A percentile compares a stretch with the other conserved stretches of the same genome.
Evolutionary conservation across 2,329 filamentous ascomycete species (phyloP).

Genomic region (Xylaria sp.): DNA sequence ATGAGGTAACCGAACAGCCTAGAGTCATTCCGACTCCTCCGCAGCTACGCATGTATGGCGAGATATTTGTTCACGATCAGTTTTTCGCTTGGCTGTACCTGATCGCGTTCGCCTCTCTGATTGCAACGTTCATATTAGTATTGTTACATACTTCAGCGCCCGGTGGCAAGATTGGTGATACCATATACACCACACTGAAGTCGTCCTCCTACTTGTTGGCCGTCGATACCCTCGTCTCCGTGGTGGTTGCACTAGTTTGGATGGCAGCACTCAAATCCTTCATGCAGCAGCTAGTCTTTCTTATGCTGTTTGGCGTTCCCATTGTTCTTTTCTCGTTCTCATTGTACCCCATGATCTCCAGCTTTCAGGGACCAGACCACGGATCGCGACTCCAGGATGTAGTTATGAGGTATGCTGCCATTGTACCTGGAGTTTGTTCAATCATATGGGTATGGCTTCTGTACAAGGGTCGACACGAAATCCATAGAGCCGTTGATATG

Average conservation of each 20-base stretch:
- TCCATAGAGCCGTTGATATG: conserved; percentile 86
- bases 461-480: conserved; percentile 80
- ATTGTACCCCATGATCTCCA: conserved; percentile 89
- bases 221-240: conserved; percentile 89
- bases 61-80: conserved; percentile 83
- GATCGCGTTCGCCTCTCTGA: conserved; percentile 83
- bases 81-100: conserved; percentile 94
- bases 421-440: conserved; percentile 79
- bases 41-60: conserved; percentile 68
- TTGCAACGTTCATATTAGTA: conserved; percentile 89
- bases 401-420: conserved; percentile 86
- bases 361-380: conserved; percentile 80
- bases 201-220: conserved; percentile 90
- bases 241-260: conserved; percentile 91
- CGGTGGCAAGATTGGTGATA: conserved; percentile 81
- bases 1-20: conserved; percentile 39
- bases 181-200: conserved; percentile 89
- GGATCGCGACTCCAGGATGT: conserved; percentile 86
- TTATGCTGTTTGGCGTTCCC: conserved; percentile 86
- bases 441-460: conserved; percentile 86
- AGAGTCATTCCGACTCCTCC: conserved; percentile 56
- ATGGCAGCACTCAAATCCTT: conserved; percentile 88
- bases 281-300: conserved; percentile 82
- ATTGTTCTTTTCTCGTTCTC: conserved; percentile 89
- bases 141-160: conserved; percentile 87